phyloP scores from a whole-genome alignment of 1,284 basidiomycete species.

The Cryptococcus jaspeensis region DNA sequence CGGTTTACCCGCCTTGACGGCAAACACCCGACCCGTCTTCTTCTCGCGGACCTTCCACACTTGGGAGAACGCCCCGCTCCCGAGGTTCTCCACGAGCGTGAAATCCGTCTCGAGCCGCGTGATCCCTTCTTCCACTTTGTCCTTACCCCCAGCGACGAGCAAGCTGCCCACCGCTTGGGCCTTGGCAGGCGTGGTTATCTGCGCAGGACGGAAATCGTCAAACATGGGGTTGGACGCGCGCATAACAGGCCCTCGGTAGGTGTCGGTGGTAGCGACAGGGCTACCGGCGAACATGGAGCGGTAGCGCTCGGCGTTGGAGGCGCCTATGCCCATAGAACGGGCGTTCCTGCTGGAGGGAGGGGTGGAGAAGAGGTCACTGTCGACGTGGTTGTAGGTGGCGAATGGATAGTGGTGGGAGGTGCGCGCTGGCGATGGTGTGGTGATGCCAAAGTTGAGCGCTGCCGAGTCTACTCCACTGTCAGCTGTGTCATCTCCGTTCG shows the following conservation, averaged over 20 bases:
- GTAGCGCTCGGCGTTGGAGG: constrained; percentile 12
- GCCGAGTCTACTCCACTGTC: constrained; percentile 10
- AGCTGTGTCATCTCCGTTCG: neutral
- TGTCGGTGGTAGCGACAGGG: constrained; percentile 13
- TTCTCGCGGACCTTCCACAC: constrained; percentile 84
- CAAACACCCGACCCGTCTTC: constrained; percentile 64
- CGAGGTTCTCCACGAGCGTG: constrained; percentile 73
- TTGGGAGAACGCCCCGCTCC: constrained; percentile 88
- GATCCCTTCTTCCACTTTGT: neutral
- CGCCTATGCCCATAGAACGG: constrained; percentile 1
- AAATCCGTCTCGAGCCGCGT: constrained; percentile 55
- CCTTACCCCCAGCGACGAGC: neutral
- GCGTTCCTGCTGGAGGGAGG: constrained; percentile 8
- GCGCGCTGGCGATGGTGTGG: constrained; percentile 37
- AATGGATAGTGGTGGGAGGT: constrained; percentile 34
- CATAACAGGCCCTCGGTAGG: constrained; percentile 32
- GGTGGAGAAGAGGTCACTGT: constrained; percentile 13
- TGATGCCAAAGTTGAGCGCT: constrained; percentile 24
- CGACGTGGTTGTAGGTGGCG: constrained; percentile 18
- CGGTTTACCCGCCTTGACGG: constrained; percentile 90
- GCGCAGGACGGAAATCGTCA: constrained; percentile 21
- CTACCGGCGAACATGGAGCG: constrained; percentile 8
- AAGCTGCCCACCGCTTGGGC: neutral
- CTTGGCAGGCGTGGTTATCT: constrained; percentile 1
- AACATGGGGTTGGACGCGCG: constrained; percentile 50